A percentile compares a stretch with the other conserved stretches of the same genome.
These are phyloP conservation scores for Colletotrichum limetticola DNA, from an alignment of 2,329 filamentous ascomycete genomes.

Conservation along the genomic window DNA sequence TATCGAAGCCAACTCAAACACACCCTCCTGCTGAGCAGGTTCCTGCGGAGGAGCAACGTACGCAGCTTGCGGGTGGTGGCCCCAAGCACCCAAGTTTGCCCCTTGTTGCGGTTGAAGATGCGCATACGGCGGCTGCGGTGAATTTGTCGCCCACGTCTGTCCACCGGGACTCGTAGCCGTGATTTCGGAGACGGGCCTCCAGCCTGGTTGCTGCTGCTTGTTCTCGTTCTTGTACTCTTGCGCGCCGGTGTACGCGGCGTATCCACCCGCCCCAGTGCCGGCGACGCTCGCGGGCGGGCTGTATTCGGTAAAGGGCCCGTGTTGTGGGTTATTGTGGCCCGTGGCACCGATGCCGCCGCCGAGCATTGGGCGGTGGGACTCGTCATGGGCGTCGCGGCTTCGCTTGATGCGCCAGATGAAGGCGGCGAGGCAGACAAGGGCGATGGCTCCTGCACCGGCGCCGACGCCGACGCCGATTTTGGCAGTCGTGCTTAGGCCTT, in stretches of 20 bases:
- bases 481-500: conserved; percentile 46
- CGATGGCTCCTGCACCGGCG: conserved; percentile 42
- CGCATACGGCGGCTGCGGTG: conserved; percentile 13
- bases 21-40: conserved; percentile 9
- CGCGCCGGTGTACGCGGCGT: not conserved
- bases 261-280: not conserved
- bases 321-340: conserved; percentile 16
- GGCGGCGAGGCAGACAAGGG: conserved; percentile 20
- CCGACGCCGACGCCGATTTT: conserved; percentile 55
- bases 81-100: conserved; percentile 18
- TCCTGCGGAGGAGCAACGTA: not conserved
- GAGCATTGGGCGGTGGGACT: conserved; percentile 34
- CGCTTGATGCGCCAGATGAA: conserved; percentile 29
- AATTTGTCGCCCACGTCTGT: conserved; percentile 28
- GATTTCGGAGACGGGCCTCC: conserved; percentile 15
- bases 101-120: conserved; percentile 9
- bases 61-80: conserved; percentile 21
- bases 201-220: not conserved
- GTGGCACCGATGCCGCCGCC: conserved; percentile 13
- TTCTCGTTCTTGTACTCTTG: conserved; percentile 18
- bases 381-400: conserved; percentile 31
- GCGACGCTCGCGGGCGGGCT: conserved; percentile 12
- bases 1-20: conserved; percentile 35
- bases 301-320: conserved; percentile 8
- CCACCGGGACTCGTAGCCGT: conserved; percentile 8